Conservation (phyloP, 2,329 filamentous ascomycete genomes). For the Pseudogymnoascus pannorum region DNA sequence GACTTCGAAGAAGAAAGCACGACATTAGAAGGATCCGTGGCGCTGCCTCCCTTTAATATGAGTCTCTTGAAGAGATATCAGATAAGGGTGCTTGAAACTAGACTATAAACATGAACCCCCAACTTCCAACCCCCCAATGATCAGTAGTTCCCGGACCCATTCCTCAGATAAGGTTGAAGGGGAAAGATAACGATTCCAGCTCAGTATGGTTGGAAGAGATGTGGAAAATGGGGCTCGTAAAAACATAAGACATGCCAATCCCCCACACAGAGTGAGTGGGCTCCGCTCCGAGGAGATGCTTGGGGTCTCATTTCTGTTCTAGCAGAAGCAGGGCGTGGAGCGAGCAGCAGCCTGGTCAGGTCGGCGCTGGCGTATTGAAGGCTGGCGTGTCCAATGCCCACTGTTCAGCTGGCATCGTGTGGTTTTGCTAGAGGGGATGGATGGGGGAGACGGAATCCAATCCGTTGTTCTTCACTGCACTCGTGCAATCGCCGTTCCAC, state of each 20-base stretch:
- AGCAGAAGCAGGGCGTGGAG: neutral
- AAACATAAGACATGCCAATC: neutral
- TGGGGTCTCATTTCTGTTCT: neutral
- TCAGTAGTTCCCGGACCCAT: neutral
- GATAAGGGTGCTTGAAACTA: too few relatives aligned
- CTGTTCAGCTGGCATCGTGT: neutral
- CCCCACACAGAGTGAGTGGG: neutral
- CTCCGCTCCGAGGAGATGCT: neutral
- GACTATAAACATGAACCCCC: neutral
- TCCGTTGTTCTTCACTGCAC: neutral
- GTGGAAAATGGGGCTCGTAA: neutral
- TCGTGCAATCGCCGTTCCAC: neutral
- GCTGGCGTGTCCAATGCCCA: neutral
- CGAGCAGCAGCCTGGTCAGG: neutral
- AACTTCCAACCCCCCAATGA: neutral
- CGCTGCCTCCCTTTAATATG: neutral
- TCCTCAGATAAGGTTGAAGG: neutral
- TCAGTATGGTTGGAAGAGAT: neutral
- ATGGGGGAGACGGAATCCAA: too few relatives aligned
- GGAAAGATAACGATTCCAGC: neutral
- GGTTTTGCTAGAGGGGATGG: neutral
- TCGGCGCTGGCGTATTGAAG: too few relatives aligned
- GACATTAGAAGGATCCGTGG: neutral
- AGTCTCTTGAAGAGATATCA: neutral
- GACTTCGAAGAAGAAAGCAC: neutral